phyloP scores from a whole-genome alignment of 2,329 filamentous ascomycete species.

The Aphanoascus verrucosus region DNA sequence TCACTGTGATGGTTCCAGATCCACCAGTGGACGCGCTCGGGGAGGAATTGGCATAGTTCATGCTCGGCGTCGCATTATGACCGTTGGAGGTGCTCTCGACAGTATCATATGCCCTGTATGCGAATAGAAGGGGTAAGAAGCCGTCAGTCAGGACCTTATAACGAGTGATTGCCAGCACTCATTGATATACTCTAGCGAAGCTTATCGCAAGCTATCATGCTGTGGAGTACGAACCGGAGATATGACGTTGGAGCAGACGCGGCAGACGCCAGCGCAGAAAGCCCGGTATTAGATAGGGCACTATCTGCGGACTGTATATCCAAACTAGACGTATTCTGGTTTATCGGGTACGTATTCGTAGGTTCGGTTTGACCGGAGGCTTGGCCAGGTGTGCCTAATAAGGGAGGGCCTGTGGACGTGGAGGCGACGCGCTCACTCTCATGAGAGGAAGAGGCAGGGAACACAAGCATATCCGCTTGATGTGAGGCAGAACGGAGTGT shows the following conservation, averaged over 20 bases:
- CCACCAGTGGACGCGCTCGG: slow-evolving; percentile 56
- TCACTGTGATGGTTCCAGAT: slow-evolving; percentile 42
- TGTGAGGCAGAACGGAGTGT: slow-evolving; percentile 40
- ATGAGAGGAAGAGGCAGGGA: slow-evolving; percentile 34
- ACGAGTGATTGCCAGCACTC: background rate
- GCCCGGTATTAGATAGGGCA: slow-evolving; percentile 42
- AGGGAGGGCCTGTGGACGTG: slow-evolving; percentile 38
- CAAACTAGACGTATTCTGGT: slow-evolving; percentile 21
- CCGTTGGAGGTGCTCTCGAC: slow-evolving; percentile 18
- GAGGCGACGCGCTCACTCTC: slow-evolving; percentile 38
- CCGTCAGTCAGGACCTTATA: slow-evolving; percentile 1
- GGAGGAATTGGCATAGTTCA: slow-evolving; percentile 53
- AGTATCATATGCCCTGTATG: slow-evolving; percentile 15
- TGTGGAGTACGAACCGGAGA: slow-evolving; percentile 37
- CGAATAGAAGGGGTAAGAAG: slow-evolving; percentile 18
- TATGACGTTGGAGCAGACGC: slow-evolving; percentile 43
- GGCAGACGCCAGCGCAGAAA: slow-evolving; percentile 51
- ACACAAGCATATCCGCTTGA: slow-evolving; percentile 26
- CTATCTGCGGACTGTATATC: slow-evolving; percentile 20
- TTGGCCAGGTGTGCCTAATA: slow-evolving; percentile 41
- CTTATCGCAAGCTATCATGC: slow-evolving; percentile 5
- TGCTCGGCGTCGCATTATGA: slow-evolving; percentile 42
- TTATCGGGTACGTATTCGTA: slow-evolving; percentile 28
- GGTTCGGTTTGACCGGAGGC: slow-evolving; percentile 44
- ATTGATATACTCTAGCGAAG: background rate